Percentiles rank a stretch among this genome's conserved stretches.
These are phyloP conservation scores for Serendipita sp. DNA, from an alignment of 768 basidiomycete species.

Conservation along the genomic window DNA sequence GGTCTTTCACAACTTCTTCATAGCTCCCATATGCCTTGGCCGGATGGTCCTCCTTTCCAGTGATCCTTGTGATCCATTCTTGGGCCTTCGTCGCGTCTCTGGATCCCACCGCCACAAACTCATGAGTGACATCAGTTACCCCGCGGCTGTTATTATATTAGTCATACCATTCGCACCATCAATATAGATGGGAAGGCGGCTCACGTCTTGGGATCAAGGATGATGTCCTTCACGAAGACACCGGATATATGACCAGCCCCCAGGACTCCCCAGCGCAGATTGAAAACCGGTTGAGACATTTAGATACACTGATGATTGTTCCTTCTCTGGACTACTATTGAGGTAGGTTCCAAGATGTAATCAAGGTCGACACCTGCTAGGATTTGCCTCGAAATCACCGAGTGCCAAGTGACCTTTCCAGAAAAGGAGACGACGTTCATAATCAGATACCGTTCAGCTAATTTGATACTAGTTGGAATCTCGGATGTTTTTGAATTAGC, in stretches of 20 bases:
- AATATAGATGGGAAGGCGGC: constrained; percentile 13
- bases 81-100: constrained; percentile 51
- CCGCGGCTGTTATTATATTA: constrained; percentile 30
- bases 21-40: constrained; percentile 62
- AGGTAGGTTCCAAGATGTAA: too few relatives aligned
- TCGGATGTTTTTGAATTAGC: too few relatives aligned
- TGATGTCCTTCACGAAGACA: constrained; percentile 55
- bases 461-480: too few relatives aligned
- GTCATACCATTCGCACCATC: not conserved
- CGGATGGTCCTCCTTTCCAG: constrained; percentile 28
- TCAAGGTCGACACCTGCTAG: too few relatives aligned
- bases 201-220: constrained; percentile 60
- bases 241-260: constrained; percentile 62
- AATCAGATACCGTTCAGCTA: too few relatives aligned
- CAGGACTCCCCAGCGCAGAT: constrained; percentile 72
- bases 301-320: not conserved
- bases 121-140: constrained; percentile 49
- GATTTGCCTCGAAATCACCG: too few relatives aligned
- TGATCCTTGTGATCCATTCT: constrained; percentile 43
- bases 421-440: too few relatives aligned
- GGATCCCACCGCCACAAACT: constrained; percentile 61
- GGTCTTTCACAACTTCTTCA: constrained; percentile 53
- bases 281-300: constrained; percentile 14
- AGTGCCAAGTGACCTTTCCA: too few relatives aligned
- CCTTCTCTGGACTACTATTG: too few relatives aligned